Conservation (phyloP, 2,329 filamentous ascomycete genomes). For the Cladosporium sp. region DNA sequence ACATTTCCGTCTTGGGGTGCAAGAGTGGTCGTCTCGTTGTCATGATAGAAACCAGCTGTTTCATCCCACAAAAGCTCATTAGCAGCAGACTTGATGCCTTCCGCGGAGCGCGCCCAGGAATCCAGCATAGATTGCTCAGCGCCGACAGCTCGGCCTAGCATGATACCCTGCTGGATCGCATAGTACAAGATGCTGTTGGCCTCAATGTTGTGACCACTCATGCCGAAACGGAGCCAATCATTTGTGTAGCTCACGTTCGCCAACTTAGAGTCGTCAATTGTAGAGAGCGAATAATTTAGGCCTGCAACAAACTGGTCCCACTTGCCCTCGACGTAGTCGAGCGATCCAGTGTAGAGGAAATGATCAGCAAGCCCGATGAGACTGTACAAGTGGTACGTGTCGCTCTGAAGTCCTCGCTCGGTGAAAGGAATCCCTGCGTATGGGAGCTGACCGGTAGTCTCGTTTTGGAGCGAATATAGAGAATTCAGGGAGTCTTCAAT, state of each 20-base stretch:
- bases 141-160: slow-evolving; percentile 52
- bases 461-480: slow-evolving; percentile 33
- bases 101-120: slow-evolving; percentile 46
- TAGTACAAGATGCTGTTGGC: slow-evolving; percentile 52
- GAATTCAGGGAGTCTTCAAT: slow-evolving; percentile 37
- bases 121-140: slow-evolving; percentile 44
- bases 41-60: slow-evolving; percentile 39
- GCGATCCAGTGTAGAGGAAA: slow-evolving; percentile 44
- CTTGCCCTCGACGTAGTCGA: slow-evolving; percentile 42
- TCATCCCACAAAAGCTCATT: slow-evolving; percentile 30
- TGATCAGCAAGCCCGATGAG: slow-evolving; percentile 51
- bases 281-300: slow-evolving; percentile 41
- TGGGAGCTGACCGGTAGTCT: slow-evolving; percentile 32
- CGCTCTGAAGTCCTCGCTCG: slow-evolving; percentile 36
- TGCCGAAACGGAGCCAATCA: slow-evolving; percentile 54
- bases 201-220: slow-evolving; percentile 52
- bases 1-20: slow-evolving; percentile 58
- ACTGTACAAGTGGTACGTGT: slow-evolving; percentile 59
- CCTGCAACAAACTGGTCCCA: slow-evolving; percentile 50
- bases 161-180: slow-evolving; percentile 55
- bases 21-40: slow-evolving; percentile 43
- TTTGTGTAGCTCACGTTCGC: slow-evolving; percentile 49
- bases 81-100: slow-evolving; percentile 49
- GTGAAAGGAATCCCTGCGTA: slow-evolving; percentile 35
- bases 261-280: slow-evolving; percentile 36